phyloP scores from a whole-genome alignment of 352 stramenopile genomes.

The Aphanomyces astaci region DNA sequence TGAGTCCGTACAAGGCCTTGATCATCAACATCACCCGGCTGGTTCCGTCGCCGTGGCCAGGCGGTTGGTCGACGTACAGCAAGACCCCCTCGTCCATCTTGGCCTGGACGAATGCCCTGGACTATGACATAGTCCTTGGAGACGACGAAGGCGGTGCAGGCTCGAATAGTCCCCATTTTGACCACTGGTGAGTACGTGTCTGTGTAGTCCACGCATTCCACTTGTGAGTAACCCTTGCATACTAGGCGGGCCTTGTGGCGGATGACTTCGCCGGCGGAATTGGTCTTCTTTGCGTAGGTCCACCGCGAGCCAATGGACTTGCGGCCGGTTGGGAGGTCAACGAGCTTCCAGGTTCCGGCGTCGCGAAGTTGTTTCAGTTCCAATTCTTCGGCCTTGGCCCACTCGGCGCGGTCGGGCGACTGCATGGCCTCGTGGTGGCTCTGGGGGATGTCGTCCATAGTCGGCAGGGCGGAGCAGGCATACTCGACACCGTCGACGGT shows the following conservation, averaged over 20 bases:
- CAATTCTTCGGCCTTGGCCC: neutral
- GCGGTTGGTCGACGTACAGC: neutral
- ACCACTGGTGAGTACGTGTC: conserved; percentile 34
- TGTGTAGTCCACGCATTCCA: conserved; percentile 29
- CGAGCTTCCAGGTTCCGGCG: neutral
- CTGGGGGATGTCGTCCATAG: neutral
- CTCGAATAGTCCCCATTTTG: conserved; percentile 33
- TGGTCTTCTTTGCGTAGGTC: conserved; percentile 34
- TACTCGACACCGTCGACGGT: neutral
- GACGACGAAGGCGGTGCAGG: conserved; percentile 23
- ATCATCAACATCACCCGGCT: neutral
- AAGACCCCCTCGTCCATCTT: neutral
- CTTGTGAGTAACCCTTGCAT: conserved; percentile 31
- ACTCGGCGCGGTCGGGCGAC: neutral
- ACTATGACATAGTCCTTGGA: conserved; percentile 25
- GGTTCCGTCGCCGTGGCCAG: neutral
- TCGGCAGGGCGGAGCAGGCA: neutral
- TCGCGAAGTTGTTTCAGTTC: conserved; percentile 6
- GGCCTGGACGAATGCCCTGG: conserved; percentile 19
- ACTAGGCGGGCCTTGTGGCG: conserved; percentile 33
- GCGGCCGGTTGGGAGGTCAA: conserved; percentile 4
- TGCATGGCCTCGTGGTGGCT: conserved; percentile 1
- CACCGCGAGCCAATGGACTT: conserved; percentile 30
- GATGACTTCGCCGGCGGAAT: conserved; percentile 29
- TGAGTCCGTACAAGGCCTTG: conserved; percentile 25